Base-by-base conservation (phyloP, 2,329 filamentous ascomycete genomes). In the Gnomoniopsis smithogilvyi region DNA sequence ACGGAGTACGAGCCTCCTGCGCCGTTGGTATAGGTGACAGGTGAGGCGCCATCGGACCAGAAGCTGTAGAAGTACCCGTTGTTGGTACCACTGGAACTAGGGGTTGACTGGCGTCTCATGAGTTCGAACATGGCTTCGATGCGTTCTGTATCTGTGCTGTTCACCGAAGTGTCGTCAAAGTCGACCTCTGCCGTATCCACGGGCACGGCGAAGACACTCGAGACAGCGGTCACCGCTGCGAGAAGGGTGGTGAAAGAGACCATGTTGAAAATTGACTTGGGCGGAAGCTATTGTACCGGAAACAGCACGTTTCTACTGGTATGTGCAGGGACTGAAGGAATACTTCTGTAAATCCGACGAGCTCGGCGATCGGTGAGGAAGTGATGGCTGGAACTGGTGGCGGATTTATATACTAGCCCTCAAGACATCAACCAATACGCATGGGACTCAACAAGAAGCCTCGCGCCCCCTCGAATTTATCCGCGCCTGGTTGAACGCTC, bases 31-130 rank as follows among this genome's bases (percentile, higher is more conserved):
- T 78, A 78, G 46, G 64, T 71, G 14, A 76, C 73, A 24, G 65
- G 65, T 33, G 70, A 74, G 43, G 67, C 69, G 12, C 74, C 75
- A 45, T 76, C 73, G 51, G 75, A 76, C 76, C 76, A 78, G 64
- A 73, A 77, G 22, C 72, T 76, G 47, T 76, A 80, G 62, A 74
- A 78, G 62, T 74, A 78, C 50, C 76, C 75, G 60, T 74, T 73
- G 66, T 68, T 47, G 14, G 64, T 66, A 38, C 61, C 61, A n/a
- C n/a, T 47, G 17, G 52, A 55, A 12, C 38, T 55, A 14, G 52
- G 52, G 6, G 38, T 48, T 6, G 43, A 45, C 43, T 45, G 15
- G 43, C 43, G 43, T 22, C 43, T 45, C 43, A 45, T 45, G n/a
- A 45, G 43, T n/a, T 45, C 43, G 43, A 45, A 45, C 43, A 45